Base-by-base conservation (phyloP, 2,329 filamentous ascomycete genomes). In the Cercospora beticola region DNA sequence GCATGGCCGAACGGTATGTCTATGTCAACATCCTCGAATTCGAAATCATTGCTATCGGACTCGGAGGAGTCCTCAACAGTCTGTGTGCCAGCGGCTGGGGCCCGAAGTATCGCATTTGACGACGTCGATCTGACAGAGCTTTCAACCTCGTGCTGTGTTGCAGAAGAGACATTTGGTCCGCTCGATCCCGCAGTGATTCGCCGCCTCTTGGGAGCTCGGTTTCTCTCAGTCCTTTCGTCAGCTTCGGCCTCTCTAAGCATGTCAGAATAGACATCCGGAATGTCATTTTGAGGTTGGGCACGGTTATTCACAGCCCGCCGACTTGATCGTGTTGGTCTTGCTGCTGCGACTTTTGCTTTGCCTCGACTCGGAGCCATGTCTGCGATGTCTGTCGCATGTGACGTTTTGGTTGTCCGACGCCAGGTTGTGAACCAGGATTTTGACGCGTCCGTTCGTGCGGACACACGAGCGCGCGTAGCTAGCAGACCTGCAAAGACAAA, bases 21-120 rank as follows among this genome's bases (percentile, higher is more conserved):
- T 18, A 86, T 76, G 65, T 84, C 82, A 57, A 89, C 82, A 71
- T 89, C 87, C 78, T 91, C 88, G 84, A 88, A 91, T 58, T 89
- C 87, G 68, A 86, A 79, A 63, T 89, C 87, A 63, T 83, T 84
- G 68, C 87, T 86, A 16, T 73, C 73, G 10, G 70, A 72, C 58
- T 74, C 75, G 9, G 75, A 76, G 10, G 76, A 77, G 54, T 73
- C 71, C 21, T 77, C 75, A 16, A 74, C 69, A 10, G 75, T 78
- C 62, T 78, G 77, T 40, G 72, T 66, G n/a, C 26, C 54, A 23
- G 8, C 21, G 16, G 26, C 18, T 40, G 14, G 26, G 43, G 6
- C 46, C 62, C 23, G 12, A 16, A 31, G 54, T 26, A 31, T 30
- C 23, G 54, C 54, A 30, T 7, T 10, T 21, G 54, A 28, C 10